Evolutionary conservation across 768 basidiomycete species (phyloP), one percentile per base, ranked within the genome.

Genomic region (Boletellus emodensis): DNA sequence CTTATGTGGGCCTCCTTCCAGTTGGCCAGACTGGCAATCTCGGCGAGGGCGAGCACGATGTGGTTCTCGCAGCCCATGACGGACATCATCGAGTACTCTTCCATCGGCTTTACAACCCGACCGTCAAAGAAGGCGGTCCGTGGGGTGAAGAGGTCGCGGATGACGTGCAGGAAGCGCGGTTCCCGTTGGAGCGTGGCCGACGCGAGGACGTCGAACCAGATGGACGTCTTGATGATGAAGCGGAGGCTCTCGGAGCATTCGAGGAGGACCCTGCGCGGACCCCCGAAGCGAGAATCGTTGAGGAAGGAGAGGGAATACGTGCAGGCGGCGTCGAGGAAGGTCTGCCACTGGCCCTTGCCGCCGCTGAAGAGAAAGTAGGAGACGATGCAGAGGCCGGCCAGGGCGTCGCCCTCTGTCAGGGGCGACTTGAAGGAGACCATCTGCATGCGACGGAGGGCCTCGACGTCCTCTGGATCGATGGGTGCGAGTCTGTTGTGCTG

Each of bases 161-260:
- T 84, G 37, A 76, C 72, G 3, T 59, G 30, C 35, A 85, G 67
- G 65, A 90, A 83, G 42, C 72, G 71, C 10, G 90, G 88, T 3
- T 69, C 57, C 55, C 75, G 58, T 54, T 76, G 72, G n/a, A 78
- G 82, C n/a, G 88, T 87, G 44, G 85, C 78, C 1, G 84, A 81
- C 7, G 87, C 88, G 45, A 91, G 75, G 33, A 91, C 87, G 63
- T 92, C 90, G 65, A 91, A 90, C 90, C 90, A 92, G 48, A 91
- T 82, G 14, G 86, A 82, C 24, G 89, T 85, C 67, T 89, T 89
- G 69, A 90, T 76, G 62, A 91, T 83, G 67, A 90, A 90, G 34
- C 70, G 79, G 65, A 72, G 76, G 69, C 72, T 81, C 73, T 73
- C 76, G 18, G 62, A 55, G 57, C 78, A 81, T 14, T 54, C 49